phyloP scores from a whole-genome alignment of 2,329 filamentous ascomycete species.

The Aspergillus novoparasiticus region DNA sequence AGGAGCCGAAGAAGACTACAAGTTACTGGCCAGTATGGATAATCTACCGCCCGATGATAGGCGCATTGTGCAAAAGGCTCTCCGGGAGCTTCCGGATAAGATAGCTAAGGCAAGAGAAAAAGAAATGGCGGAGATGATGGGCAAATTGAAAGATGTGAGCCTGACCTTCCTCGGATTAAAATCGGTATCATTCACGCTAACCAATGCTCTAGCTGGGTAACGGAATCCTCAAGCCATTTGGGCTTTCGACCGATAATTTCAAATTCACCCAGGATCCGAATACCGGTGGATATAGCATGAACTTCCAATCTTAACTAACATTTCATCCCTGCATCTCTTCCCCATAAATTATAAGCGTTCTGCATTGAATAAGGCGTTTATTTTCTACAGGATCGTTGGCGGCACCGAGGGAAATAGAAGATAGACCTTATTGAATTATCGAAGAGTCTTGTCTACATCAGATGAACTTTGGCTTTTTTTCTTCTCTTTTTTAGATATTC shows the following conservation, averaged over 20 bases:
- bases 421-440: background rate
- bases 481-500: background rate
- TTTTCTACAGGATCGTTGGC: background rate
- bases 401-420: background rate
- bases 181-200: background rate
- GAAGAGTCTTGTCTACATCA: background rate
- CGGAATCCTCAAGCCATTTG: constrained; percentile 88
- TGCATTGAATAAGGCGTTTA: background rate
- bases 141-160: constrained; percentile 79
- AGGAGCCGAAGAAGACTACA: constrained; percentile 80
- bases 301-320: constrained; percentile 58
- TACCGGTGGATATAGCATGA: constrained; percentile 91
- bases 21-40: constrained; percentile 60
- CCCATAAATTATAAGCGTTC: background rate
- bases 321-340: background rate
- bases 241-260: constrained; percentile 91
- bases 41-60: constrained; percentile 68
- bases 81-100: constrained; percentile 66
- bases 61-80: constrained; percentile 67
- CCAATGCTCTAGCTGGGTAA: constrained; percentile 68
- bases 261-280: constrained; percentile 90
- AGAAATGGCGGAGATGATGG: constrained; percentile 97
- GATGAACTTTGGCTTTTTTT: background rate
- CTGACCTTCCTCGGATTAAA: background rate
- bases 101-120: constrained; percentile 78